phyloP scores from a whole-genome alignment of 2,329 filamentous ascomycete species.

The Taxawa tesnikishii region DNA sequence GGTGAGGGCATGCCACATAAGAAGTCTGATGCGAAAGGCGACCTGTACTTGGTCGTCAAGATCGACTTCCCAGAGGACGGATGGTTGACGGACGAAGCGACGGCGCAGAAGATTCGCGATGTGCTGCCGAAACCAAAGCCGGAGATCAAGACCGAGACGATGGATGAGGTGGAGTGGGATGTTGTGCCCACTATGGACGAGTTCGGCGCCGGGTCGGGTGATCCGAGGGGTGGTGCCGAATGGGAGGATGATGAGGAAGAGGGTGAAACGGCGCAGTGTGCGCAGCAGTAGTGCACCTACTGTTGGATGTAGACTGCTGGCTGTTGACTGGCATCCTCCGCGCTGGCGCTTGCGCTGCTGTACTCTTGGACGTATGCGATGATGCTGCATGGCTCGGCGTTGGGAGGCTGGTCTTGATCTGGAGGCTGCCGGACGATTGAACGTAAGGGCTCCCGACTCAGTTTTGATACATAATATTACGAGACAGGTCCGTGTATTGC shows the following conservation, averaged over 20 bases:
- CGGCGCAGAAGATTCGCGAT: slow-evolving; percentile 58
- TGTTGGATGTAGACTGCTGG: too few relatives aligned
- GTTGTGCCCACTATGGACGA: slow-evolving; percentile 73
- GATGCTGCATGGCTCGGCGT: too few relatives aligned
- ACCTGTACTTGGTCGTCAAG: slow-evolving; percentile 76
- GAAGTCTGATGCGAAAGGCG: slow-evolving; percentile 69
- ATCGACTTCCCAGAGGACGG: slow-evolving; percentile 80
- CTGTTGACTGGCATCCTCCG: too few relatives aligned
- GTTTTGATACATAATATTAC: too few relatives aligned
- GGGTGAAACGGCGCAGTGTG: slow-evolving; percentile 54
- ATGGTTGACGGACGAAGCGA: slow-evolving; percentile 60
- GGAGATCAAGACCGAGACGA: slow-evolving; percentile 55
- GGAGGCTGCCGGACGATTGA: too few relatives aligned
- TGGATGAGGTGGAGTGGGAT: slow-evolving; percentile 83
- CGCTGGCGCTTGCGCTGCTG: too few relatives aligned
- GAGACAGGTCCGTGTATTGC: too few relatives aligned
- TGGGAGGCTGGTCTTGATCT: too few relatives aligned
- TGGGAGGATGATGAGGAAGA: slow-evolving; percentile 60
- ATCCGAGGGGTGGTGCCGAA: slow-evolving; percentile 54
- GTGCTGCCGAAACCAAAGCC: slow-evolving; percentile 51
- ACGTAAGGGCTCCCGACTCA: too few relatives aligned
- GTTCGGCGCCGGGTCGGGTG: slow-evolving; percentile 62
- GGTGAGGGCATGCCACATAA: slow-evolving; percentile 95
- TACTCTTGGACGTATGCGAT: too few relatives aligned
- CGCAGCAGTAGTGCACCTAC: slow-evolving; percentile 62